Evolutionary conservation across 176 grass and related monocot genomes (phyloP).

Genomic region (Carex kokanica): DNA sequence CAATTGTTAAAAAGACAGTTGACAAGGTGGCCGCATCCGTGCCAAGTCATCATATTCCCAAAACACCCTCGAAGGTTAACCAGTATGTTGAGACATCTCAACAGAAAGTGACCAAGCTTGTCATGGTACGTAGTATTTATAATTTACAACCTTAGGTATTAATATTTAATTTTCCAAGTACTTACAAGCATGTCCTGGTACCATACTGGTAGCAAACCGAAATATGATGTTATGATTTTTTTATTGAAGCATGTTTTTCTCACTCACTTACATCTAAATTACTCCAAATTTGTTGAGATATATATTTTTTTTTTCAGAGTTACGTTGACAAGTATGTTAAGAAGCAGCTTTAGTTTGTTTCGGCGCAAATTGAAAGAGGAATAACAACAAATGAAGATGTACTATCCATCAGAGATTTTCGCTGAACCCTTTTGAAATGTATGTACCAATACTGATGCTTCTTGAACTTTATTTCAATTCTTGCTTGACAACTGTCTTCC

Average conservation of each 20-base stretch:
- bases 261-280: background rate
- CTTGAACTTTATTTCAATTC: constrained; percentile 1
- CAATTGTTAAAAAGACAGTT: constrained; percentile 95
- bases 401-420: constrained; percentile 8
- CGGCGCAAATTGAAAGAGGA: constrained; percentile 9
- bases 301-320: constrained; percentile 46
- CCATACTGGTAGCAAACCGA: constrained; percentile 4
- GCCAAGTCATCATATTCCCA: constrained; percentile 73
- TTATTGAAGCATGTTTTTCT: too few relatives aligned
- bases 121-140: constrained; percentile 71
- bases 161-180: constrained; percentile 33
- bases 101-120: constrained; percentile 89
- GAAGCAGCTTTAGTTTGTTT: constrained; percentile 44
- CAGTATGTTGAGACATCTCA: constrained; percentile 82
- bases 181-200: background rate
- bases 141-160: constrained; percentile 27
- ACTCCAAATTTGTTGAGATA: background rate
- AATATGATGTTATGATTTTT: constrained; percentile 5
- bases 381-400: constrained; percentile 19
- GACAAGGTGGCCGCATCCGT: constrained; percentile 87
- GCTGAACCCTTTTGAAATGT: constrained; percentile 14
- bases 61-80: constrained; percentile 76
- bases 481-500: background rate
- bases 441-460: background rate
- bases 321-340: constrained; percentile 99